Evolutionary conservation across 139 green algal species (phyloP), one percentile per base, ranked within the genome.

Genomic region (Micractinium conductrix): DNA sequence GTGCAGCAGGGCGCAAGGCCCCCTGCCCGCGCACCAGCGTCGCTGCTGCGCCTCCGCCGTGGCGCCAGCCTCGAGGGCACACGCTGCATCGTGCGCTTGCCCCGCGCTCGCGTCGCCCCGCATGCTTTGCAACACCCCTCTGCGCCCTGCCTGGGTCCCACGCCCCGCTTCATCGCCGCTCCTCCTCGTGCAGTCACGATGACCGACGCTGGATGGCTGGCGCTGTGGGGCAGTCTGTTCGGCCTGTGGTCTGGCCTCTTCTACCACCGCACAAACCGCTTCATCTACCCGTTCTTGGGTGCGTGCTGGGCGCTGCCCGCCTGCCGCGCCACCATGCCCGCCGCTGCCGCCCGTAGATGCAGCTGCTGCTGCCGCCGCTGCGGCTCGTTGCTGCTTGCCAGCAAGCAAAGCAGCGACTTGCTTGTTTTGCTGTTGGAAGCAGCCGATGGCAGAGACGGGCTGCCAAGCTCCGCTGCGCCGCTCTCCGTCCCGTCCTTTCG

Each of bases 211-310:
- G 80, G 80, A 45, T 85, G 69, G 63, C 33, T 85, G 50, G 80
- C 80, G 16, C 48, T 85, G 33, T 78, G 67, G 67, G 35, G 33
- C 43, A 70, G 43, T 33, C 43, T 78, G 33, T 85, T 60, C 33
- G 80, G 63, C 4, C 68, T 65, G 28, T 85, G 80, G 80, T 85
- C 80, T 6, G 48, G 30, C 4, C 19, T 69, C 16, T 78, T 71
- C 48, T 55, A 78, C 68, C 35, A 21, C 4, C 44, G 67, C 45
- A 78, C 42, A 24, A 48, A 68, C 28, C 68, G 80, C 44, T 78
- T 70, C 67, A 78, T 85, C 37, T 85, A 85, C 48, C 80, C 80
- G 3, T 85, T 85, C 68, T 48, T 85, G 30, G 78, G 63, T 62
- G 76, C 0, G 53, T 7, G 16, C 48, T 58, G 48, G 16, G 12